Conservation (phyloP, 1,284 basidiomycete species). For the Exsudoporus floridanus region DNA sequence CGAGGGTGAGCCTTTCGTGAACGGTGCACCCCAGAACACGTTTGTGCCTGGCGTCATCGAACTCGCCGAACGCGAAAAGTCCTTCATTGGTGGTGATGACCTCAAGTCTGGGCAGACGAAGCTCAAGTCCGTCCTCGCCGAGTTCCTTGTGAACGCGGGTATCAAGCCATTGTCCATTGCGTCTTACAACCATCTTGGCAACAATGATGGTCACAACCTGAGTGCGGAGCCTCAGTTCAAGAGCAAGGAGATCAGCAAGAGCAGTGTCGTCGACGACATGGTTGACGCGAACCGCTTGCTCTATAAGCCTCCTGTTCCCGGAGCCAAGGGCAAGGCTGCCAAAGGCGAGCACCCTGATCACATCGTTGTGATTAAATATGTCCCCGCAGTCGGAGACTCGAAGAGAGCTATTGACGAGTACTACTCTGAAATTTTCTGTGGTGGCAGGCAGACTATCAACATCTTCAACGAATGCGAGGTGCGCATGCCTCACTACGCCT, state of each 20-base stretch:
- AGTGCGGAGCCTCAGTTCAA: slow-evolving; percentile 93
- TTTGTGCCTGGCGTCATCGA: slow-evolving; percentile 95
- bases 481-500: slow-evolving; percentile 18
- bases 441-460: slow-evolving; percentile 81
- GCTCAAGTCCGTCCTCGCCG: slow-evolving; percentile 93
- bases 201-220: slow-evolving; percentile 96
- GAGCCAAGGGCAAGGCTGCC: slow-evolving; percentile 61
- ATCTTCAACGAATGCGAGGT: slow-evolving; percentile 97
- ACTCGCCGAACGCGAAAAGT: slow-evolving; percentile 86
- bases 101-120: slow-evolving; percentile 96
- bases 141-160: slow-evolving; percentile 98
- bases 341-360: slow-evolving; percentile 97
- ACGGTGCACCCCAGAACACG: slow-evolving; percentile 98
- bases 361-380: slow-evolving; percentile 94
- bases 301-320: slow-evolving; percentile 75
- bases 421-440: slow-evolving; percentile 90
- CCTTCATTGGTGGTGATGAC: slow-evolving; percentile 98
- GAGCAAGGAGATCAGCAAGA: slow-evolving; percentile 98
- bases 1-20: slow-evolving; percentile 94
- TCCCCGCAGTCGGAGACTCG: slow-evolving; percentile 93
- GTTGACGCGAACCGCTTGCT: slow-evolving; percentile 88
- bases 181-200: slow-evolving; percentile 98
- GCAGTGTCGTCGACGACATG: slow-evolving; percentile 97
- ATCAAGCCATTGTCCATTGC: slow-evolving; percentile 98
- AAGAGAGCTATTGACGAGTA: slow-evolving; percentile 99